Base-by-base conservation (phyloP, 345 rosid species). In the Gynandropsis gynandra region DNA sequence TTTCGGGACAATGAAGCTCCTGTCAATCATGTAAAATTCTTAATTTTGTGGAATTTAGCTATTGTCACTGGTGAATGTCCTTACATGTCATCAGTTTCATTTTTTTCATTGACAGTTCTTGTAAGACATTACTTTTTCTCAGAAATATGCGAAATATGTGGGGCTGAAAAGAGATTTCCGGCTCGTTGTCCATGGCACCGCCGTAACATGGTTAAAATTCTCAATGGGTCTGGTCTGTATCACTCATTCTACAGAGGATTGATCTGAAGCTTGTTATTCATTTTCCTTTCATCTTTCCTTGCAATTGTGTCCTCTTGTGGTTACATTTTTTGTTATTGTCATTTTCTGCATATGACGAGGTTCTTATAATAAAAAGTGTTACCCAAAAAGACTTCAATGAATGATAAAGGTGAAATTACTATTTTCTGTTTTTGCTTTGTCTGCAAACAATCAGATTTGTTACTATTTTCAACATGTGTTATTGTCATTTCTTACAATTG, bases 1-100 rank as follows among this genome's bases (percentile, higher is more conserved):
- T 80, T 87, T 61, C 75, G 97, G 52, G 96, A 87, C 56, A 92
- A 92, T 58, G 97, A 87, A 42, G 98, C 98, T 67, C 98, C 96
- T 36, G 98, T 92, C 52, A 92, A 73, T 74, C 47, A 79, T 93
- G 96, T 87, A 55, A 5, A 43, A 0, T 43, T 34, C 40, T 34
- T 19, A 19, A 9, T 47, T 41, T 63, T 46, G 10, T 32, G 50
- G 27, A 44, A 10, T 13, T 64, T 18, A 10, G 29, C 0, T 4
- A 10, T 51, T 50, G 46, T 46, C n/a, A 8, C 38, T 47, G 20
- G 1, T 0, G 19, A 7, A 5, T 56, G 20, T 16, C 16, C 19
- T 20, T 20, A 38, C 44, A 32, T 24, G 4, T 5, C 29, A 24
- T 24, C 29, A n/a, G n/a, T 16, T 45, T 32, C 52, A 31, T 42